These are phyloP conservation scores for Torulaspora delbrueckii DNA, from an alignment of 805 yeast species.

Conservation along the genomic window DNA sequence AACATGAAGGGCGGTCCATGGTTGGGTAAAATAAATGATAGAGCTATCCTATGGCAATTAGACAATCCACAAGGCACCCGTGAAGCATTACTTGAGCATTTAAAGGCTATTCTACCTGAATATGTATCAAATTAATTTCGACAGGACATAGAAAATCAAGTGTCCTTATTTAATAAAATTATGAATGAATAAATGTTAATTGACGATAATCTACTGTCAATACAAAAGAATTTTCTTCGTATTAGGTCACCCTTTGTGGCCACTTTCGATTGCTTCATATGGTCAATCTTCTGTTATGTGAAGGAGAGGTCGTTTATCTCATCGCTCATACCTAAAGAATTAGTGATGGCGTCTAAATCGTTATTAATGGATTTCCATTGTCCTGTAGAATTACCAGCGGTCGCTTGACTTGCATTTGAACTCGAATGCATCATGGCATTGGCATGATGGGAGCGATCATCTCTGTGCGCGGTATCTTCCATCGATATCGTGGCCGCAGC, in stretches of 20 bases:
- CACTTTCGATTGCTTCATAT: not conserved
- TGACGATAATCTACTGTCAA: not conserved
- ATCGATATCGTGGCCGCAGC: slow-evolving; percentile 9
- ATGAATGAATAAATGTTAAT: slow-evolving; percentile 1
- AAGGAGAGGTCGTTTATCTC: slow-evolving; percentile 10
- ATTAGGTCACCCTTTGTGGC: no score
- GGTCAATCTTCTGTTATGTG: not conserved
- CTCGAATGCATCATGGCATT: slow-evolving; percentile 1
- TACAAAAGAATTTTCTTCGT: not conserved
- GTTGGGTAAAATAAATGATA: slow-evolving; percentile 56
- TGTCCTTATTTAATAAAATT: not conserved
- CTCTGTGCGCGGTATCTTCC: slow-evolving; percentile 7
- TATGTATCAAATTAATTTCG: slow-evolving; percentile 5
- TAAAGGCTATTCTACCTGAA: slow-evolving; percentile 27
- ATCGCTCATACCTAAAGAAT: slow-evolving; percentile 7
- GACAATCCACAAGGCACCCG: slow-evolving; percentile 56
- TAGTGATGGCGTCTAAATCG: slow-evolving; percentile 9
- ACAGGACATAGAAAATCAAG: not conserved
- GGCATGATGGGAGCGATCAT: slow-evolving; percentile 1
- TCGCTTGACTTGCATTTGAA: slow-evolving; percentile 2
- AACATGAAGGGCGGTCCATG: slow-evolving; percentile 79
- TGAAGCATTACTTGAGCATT: slow-evolving; percentile 50
- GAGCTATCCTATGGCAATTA: slow-evolving; percentile 68
- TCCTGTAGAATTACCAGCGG: slow-evolving; percentile 1
- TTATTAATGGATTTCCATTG: slow-evolving; percentile 9